Evolutionary conservation across 2,329 filamentous ascomycete genomes (phyloP).

Genomic region (Xylaria digitata): DNA sequence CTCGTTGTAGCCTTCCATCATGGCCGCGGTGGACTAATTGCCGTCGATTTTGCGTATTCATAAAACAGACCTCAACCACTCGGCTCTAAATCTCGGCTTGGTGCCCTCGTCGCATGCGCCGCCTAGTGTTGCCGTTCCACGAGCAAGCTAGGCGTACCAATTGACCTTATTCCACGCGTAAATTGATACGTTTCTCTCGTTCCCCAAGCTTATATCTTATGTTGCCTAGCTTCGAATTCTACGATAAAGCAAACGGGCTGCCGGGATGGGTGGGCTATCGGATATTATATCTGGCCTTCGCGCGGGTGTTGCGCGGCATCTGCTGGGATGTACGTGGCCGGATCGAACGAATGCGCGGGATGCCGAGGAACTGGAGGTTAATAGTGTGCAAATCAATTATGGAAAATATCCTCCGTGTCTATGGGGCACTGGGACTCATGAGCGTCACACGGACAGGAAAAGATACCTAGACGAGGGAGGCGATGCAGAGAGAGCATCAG

Average conservation of each 20-base stretch:
- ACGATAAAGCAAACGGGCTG: neutral
- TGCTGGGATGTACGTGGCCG: conserved; percentile 17
- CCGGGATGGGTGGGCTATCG: neutral
- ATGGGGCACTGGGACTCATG: neutral
- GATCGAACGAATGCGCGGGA: conserved; percentile 1
- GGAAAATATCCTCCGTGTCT: neutral
- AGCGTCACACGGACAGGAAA: neutral
- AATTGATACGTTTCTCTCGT: neutral
- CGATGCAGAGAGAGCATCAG: too few relatives aligned
- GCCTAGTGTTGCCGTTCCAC: conserved; percentile 16
- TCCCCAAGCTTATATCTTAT: too few relatives aligned
- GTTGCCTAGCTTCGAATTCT: conserved; percentile 3
- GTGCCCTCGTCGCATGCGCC: conserved; percentile 23
- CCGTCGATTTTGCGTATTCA: conserved; percentile 1
- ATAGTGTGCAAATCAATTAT: neutral
- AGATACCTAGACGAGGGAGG: too few relatives aligned
- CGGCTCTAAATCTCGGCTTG: conserved; percentile 19
- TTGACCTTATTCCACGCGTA: neutral
- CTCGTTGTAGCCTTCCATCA: conserved; percentile 84
- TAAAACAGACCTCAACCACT: conserved; percentile 1
- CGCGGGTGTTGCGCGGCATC: conserved; percentile 25
- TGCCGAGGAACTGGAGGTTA: neutral
- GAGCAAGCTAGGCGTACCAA: neutral
- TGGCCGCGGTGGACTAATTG: conserved; percentile 29
- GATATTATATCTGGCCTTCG: conserved; percentile 10